Conservation (phyloP, 2,329 filamentous ascomycete species). For the Clonostachys chloroleuca region DNA sequence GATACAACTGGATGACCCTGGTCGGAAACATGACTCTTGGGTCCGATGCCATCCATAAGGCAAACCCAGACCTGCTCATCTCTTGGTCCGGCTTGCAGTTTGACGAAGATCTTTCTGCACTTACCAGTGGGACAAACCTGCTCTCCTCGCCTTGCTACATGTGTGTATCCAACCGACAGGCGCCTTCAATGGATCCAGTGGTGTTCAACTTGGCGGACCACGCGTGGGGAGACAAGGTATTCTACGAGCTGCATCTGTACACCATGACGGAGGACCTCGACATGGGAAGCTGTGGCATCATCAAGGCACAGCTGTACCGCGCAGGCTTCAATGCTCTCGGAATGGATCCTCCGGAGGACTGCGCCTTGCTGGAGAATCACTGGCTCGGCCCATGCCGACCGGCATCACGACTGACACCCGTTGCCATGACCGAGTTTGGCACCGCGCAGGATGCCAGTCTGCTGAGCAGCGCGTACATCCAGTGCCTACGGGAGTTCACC, state of each 20-base stretch:
- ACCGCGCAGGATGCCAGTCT: slow-evolving; percentile 17
- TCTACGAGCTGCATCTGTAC: slow-evolving; percentile 41
- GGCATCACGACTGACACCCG: slow-evolving; percentile 34
- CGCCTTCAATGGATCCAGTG: slow-evolving; percentile 18
- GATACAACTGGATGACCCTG: slow-evolving; percentile 51
- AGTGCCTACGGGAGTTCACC: slow-evolving; percentile 39
- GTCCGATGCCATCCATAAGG: slow-evolving; percentile 39
- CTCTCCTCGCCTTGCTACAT: slow-evolving; percentile 8
- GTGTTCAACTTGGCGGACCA: slow-evolving; percentile 38
- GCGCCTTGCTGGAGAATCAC: slow-evolving; percentile 27
- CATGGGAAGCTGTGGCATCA: slow-evolving; percentile 38
- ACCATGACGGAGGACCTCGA: slow-evolving; percentile 32
- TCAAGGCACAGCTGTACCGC: slow-evolving; percentile 42
- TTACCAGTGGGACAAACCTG: slow-evolving; percentile 7
- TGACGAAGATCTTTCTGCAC: slow-evolving; percentile 23
- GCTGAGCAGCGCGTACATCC: slow-evolving; percentile 37
- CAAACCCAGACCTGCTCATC: slow-evolving; percentile 46
- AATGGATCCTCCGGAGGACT: slow-evolving; percentile 30
- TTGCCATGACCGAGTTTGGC: slow-evolving; percentile 42
- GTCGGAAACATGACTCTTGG: slow-evolving; percentile 44
- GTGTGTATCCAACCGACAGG: slow-evolving; percentile 8
- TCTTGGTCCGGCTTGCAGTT: slow-evolving; percentile 52
- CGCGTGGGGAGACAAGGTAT: slow-evolving; percentile 40
- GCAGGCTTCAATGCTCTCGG: slow-evolving; percentile 43
- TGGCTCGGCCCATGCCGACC: slow-evolving; percentile 15